These are phyloP conservation scores for Bacidia gigantensis DNA, from an alignment of 495 filamentous ascomycete genomes.

Conservation along the genomic window DNA sequence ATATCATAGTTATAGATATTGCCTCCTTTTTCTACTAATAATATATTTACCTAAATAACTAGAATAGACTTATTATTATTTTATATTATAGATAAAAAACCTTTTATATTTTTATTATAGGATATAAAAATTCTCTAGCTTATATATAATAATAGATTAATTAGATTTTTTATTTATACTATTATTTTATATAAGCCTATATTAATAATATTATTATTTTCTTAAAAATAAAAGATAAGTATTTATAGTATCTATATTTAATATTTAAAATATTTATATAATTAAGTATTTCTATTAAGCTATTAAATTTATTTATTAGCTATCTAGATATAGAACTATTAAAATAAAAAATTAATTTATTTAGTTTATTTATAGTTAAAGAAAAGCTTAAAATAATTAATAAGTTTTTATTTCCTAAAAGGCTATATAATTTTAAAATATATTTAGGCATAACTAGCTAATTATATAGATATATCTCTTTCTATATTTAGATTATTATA, in stretches of 20 bases:
- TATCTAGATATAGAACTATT: not conserved
- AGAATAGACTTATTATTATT: not conserved
- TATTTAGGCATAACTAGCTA: not conserved
- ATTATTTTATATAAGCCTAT: not conserved
- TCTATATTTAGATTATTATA: not conserved
- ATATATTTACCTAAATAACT: not conserved
- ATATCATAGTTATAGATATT: not conserved
- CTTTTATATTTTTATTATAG: not conserved
- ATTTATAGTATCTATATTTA: not conserved
- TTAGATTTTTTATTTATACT: not conserved
- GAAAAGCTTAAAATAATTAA: not conserved
- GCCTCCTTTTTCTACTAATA: not conserved
- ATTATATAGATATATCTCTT: not conserved
- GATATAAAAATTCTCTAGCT: constrained; percentile 1
- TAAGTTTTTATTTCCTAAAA: not conserved
- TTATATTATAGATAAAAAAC: not conserved
- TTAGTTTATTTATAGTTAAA: not conserved
- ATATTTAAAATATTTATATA: not conserved
- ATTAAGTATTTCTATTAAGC: not conserved
- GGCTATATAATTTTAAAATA: not conserved
- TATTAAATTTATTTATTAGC: not conserved
- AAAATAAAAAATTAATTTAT: not conserved
- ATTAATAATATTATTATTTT: constrained; percentile 1
- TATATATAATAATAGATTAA: not conserved
- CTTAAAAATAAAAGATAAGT: not conserved